phyloP scores from a whole-genome alignment of 352 stramenopile species.

The Phytophthora boehmeriae region DNA sequence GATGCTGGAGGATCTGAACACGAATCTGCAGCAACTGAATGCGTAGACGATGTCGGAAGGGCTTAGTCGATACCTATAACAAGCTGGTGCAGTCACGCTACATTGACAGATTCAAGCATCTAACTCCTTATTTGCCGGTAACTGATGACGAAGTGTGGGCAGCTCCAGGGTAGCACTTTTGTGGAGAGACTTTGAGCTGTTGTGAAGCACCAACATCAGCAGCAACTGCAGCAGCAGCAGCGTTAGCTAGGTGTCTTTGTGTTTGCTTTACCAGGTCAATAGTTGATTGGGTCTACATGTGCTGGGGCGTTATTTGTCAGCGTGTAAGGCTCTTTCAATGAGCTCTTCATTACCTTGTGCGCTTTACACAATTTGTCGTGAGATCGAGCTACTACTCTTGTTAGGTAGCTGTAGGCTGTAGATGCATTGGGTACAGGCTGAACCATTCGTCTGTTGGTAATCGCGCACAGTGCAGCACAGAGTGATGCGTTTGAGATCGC shows the following conservation, averaged over 20 bases:
- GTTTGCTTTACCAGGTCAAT: neutral
- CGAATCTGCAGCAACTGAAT: conserved; percentile 52
- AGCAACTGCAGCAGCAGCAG: neutral
- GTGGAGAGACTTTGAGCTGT: neutral
- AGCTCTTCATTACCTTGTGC: conserved; percentile 22
- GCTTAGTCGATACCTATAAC: no score
- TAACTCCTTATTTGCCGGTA: no score
- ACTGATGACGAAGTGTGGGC: no score
- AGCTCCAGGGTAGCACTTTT: no score
- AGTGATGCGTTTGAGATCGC: neutral
- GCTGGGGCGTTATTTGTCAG: neutral
- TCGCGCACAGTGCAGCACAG: neutral
- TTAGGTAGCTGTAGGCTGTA: no score
- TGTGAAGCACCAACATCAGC: conserved; percentile 1
- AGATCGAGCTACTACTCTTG: no score
- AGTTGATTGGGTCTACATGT: neutral
- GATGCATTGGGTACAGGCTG: no score
- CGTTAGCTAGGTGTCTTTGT: neutral
- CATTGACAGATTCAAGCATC: no score
- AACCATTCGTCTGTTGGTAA: neutral
- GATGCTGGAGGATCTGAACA: conserved; percentile 66
- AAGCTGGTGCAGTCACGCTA: no score
- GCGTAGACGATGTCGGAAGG: conserved; percentile 12
- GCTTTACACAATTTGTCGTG: conserved; percentile 10
- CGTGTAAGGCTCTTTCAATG: conserved; percentile 5